A percentile compares a stretch with the other conserved stretches of the same genome.
phyloP scores from a whole-genome alignment of 176 grass and related monocot genomes.

The Phyllostachys edulis region DNA sequence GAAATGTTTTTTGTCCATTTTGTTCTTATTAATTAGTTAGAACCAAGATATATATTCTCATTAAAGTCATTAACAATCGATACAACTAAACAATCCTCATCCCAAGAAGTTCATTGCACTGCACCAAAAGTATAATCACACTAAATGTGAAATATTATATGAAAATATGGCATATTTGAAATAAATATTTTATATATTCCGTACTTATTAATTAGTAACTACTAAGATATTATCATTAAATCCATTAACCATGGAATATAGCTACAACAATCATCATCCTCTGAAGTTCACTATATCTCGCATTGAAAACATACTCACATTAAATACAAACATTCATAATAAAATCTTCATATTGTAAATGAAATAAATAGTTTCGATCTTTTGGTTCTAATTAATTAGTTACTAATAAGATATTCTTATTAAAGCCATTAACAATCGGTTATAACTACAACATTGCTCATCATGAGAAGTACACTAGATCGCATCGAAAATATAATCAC shows the following conservation, averaged over 20 bases:
- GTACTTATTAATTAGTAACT: background rate
- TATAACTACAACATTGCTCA: background rate
- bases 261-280: background rate
- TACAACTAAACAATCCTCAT: too few relatives aligned
- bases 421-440: background rate
- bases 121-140: background rate
- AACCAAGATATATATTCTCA: too few relatives aligned
- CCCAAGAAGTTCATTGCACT: too few relatives aligned
- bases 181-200: background rate
- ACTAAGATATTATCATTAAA: background rate
- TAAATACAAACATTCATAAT: background rate
- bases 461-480: fast-evolving
- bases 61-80: too few relatives aligned
- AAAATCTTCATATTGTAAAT: background rate
- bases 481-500: background rate
- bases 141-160: background rate
- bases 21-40: too few relatives aligned
- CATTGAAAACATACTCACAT: background rate
- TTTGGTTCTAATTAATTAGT: background rate
- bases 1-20: too few relatives aligned
- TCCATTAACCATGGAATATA: background rate
- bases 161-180: background rate
- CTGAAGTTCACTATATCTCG: background rate
- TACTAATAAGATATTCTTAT: background rate
- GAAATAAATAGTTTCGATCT: background rate